These are phyloP conservation scores for Phanerochaete sordida DNA, from an alignment of 768 basidiomycete species.

Conservation along the genomic window DNA sequence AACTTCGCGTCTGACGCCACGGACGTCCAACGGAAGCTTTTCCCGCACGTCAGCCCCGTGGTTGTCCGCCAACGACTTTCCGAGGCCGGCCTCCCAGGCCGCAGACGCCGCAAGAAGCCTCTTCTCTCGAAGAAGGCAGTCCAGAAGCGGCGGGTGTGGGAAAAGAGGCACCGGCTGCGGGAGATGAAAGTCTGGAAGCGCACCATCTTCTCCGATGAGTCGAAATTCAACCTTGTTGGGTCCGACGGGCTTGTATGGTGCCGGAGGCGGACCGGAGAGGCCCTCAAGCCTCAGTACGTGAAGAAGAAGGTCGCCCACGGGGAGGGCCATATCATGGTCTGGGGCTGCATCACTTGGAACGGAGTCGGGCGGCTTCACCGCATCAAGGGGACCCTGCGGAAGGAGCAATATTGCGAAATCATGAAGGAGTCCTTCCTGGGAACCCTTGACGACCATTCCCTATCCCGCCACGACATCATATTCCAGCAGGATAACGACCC, in stretches of 20 bases:
- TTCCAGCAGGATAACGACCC: conserved; percentile 38
- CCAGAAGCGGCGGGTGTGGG: neutral
- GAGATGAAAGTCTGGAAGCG: neutral
- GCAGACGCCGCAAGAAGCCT: neutral
- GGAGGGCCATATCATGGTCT: conserved; percentile 32
- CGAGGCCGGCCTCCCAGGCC: neutral
- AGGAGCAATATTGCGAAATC: conserved; percentile 24
- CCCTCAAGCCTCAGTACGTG: conserved; percentile 10
- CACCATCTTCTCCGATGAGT: neutral
- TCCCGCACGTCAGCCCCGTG: too few species aligned
- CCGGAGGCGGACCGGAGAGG: conserved; percentile 27
- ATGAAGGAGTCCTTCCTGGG: conserved; percentile 27
- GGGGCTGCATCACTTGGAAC: conserved; percentile 30
- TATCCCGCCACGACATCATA: conserved; percentile 16
- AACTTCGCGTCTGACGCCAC: too few species aligned
- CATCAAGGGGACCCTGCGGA: conserved; percentile 32
- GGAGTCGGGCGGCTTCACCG: conserved; percentile 26
- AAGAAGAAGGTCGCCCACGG: conserved; percentile 30
- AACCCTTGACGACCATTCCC: conserved; percentile 20
- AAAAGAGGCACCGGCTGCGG: neutral
- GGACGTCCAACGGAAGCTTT: too few species aligned
- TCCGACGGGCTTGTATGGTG: conserved; percentile 24
- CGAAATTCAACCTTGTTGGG: neutral
- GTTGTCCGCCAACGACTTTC: neutral
- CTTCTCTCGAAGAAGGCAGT: neutral